Base-by-base conservation (phyloP, 2,329 filamentous ascomycete species). In the Talaromyces funiculosus region DNA sequence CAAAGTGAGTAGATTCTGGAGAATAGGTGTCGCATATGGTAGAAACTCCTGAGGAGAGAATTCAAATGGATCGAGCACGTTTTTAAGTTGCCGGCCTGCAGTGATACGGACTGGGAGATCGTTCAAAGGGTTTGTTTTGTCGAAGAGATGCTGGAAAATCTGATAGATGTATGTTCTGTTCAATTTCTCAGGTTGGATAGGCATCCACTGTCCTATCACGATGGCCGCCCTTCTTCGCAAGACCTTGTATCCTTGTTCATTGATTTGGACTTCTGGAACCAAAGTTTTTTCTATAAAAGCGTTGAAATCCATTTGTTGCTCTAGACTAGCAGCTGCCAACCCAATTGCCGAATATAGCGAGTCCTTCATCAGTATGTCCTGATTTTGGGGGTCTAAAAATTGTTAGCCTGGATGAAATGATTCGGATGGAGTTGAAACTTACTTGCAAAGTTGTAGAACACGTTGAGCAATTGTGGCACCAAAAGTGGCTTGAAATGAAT, bases 321-420 rank as follows among this genome's bases (percentile, higher is more conserved):
- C 82, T 16, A 97, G 78, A 40, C 92, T 86, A 1, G 90, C 82
- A 1, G 92, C 90, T 0, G 94, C 86, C 55, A 97, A 81, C 2
- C 93, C 92, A 77, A 99, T 88, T 10, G 93, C 92, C 4, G 90
- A 95, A 71, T 99, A 99, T 0, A 97, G 86, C 0, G 93, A 93
- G 72, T 99, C 94, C 72, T 97, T 97, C 62, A 90, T 86, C 16
- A 94, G 82, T 12, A 97, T 83, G 64, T 94, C 86, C 43, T 81
- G 80, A 63, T 86, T 86, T 10, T 84, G 77, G 4, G 80, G 79
- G n/a, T 74, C 81, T 83, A 59, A 16, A 18, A 12, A 24, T 37
- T 10, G 40, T 62, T 4, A 62, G 42, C 18, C 9, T 40, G 29
- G 38, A 63, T 64, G 61, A 22, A 29, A 14, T 3, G 62, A 3